Base-by-base conservation (phyloP, 805 yeast genomes). In the Yarrowia phangngaensis region DNA sequence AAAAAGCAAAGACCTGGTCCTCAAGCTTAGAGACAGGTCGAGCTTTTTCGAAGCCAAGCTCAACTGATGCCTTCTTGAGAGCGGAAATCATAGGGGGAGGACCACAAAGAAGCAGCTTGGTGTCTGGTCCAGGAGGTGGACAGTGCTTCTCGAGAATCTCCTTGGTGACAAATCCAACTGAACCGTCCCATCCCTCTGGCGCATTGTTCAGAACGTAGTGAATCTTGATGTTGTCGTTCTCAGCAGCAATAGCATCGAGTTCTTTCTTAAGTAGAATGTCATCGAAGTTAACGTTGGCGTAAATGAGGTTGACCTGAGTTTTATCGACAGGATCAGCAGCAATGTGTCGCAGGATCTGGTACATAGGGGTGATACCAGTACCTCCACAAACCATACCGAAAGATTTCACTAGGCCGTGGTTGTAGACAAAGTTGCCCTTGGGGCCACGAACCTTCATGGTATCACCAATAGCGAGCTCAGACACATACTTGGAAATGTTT, bases 371-470 rank as follows among this genome's bases (percentile, higher is more conserved):
- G 60, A 88, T 83, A 64, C 97, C 95, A 31, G 96, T 86, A 62
- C 97, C 97, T 57, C 97, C 97, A 29, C 95, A 94, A 56, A 89
- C 80, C 97, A 88, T 88, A 41, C 83, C 87, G 51, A 88, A 73
- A 50, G 74, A 72, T 50, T 75, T 70, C 41, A 78, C 81, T 79
- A 84, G 78, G 66, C 84, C 84, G 57, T 88, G 84, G 40, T 78
- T 72, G 70, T 88, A 89, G 52, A 80, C 76, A 72, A 84, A 87
- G 61, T 79, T 79, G 8, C 97, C 97, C 69, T 85, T 85, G 60
- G 97, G 97, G 27, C 97, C 69, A 62, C 84, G 76, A 52, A 87
- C 84, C 50, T 78, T 79, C 59, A 88, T 81, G 30, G 74, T 64
- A 56, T 88, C 94, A 52, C 96, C 95, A 52, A 88, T 71, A 54